phyloP scores from a whole-genome alignment of 2,329 filamentous ascomycete species.

The Pestalotiopsis sp. region DNA sequence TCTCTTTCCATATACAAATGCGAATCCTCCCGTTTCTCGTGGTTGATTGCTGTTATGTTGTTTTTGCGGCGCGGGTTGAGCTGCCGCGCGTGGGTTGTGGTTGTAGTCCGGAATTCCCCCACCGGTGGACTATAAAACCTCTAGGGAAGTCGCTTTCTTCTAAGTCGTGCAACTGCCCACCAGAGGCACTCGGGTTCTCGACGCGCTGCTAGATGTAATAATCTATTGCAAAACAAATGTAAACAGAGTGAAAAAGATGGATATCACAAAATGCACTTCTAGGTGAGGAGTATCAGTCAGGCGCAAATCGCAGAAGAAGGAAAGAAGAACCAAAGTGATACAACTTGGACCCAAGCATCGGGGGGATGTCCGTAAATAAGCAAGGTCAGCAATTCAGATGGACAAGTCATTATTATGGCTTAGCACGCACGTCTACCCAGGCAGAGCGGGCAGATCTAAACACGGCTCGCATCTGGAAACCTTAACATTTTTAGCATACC shows the following conservation, averaged over 20 bases:
- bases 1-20: not conserved
- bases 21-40: not conserved
- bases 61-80: not conserved
- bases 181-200: not conserved
- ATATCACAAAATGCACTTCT: not conserved
- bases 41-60: not conserved
- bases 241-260: not conserved
- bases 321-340: not conserved
- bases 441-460: not conserved
- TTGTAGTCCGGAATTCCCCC: slow-evolving; percentile 6
- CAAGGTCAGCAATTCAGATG: not conserved
- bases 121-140: not conserved
- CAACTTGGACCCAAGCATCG: not conserved
- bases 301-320: not conserved
- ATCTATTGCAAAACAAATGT: not conserved
- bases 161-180: not conserved
- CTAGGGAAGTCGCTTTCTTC: not conserved
- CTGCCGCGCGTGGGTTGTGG: not conserved
- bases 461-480: not conserved
- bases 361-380: slow-evolving; percentile 1
- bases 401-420: not conserved
- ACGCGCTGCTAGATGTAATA: not conserved
- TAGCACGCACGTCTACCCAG: not conserved
- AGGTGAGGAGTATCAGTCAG: not conserved
- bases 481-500: slow-evolving; percentile 1